Conservation (phyloP, 371 early-diverging fungal genomes). For the Mortierella sp. region DNA sequence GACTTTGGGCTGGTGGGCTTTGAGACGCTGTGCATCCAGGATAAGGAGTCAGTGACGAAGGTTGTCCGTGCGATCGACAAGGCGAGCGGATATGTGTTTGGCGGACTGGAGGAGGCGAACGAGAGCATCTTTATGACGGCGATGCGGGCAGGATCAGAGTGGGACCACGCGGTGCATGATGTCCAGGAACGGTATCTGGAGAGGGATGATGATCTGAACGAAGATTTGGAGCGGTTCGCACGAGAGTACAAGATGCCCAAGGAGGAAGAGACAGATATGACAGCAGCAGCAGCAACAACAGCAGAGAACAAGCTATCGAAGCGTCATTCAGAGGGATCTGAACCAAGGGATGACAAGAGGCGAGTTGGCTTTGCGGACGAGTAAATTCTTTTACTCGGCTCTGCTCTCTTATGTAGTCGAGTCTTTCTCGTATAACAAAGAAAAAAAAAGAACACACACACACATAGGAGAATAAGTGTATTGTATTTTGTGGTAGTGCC, state of each 20-base stretch:
- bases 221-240: slow-evolving; percentile 47
- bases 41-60: slow-evolving; percentile 85
- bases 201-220: slow-evolving; percentile 34
- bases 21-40: slow-evolving; percentile 87
- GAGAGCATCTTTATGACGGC: slow-evolving; percentile 81
- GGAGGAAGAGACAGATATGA: neutral
- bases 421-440: neutral
- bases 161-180: slow-evolving; percentile 68
- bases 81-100: slow-evolving; percentile 94
- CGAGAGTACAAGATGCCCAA: slow-evolving; percentile 40
- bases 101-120: slow-evolving; percentile 85
- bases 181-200: slow-evolving; percentile 76
- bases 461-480: too few relatives aligned
- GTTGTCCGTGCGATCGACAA: slow-evolving; percentile 88
- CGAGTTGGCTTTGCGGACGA: slow-evolving; percentile 34
- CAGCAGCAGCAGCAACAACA: neutral
- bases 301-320: neutral
- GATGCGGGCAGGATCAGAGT: slow-evolving; percentile 63
- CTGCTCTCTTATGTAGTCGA: neutral
- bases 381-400: neutral
- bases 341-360: slow-evolving; percentile 9
- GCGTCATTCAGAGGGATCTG: neutral
- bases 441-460: neutral
- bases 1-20: slow-evolving; percentile 94
- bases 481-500: too few relatives aligned